A percentile compares a stretch with the other conserved stretches of the same genome.
These are phyloP conservation scores for Kuraishia cidri DNA, from an alignment of 805 yeast genomes.

Conservation along the genomic window DNA sequence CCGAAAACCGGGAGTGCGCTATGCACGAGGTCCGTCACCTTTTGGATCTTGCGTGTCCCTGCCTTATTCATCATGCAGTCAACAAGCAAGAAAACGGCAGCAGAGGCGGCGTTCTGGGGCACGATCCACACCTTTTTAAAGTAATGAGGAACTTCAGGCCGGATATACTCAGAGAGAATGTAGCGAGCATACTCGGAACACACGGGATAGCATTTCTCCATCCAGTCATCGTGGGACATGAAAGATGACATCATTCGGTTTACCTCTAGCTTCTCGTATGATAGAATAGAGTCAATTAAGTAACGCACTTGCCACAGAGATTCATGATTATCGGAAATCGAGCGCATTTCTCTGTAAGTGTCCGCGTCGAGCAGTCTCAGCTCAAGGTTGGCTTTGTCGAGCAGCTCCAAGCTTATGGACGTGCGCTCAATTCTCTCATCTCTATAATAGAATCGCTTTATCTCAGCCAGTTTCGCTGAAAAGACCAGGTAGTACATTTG, in stretches of 20 bases:
- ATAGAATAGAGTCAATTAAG: slow-evolving; percentile 8
- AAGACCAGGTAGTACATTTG: slow-evolving; percentile 12
- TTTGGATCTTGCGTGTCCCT: not conserved
- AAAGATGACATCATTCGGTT: slow-evolving; percentile 18
- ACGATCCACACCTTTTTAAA: slow-evolving; percentile 15
- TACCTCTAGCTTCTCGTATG: slow-evolving; percentile 16
- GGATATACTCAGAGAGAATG: slow-evolving; percentile 9
- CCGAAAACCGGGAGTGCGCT: slow-evolving; percentile 14
- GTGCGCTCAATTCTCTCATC: slow-evolving; percentile 10
- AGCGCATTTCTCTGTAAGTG: slow-evolving; percentile 6
- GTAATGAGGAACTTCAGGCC: slow-evolving; percentile 7
- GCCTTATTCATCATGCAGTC: slow-evolving; percentile 13
- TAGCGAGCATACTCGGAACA: slow-evolving; percentile 13
- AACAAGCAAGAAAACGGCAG: slow-evolving; percentile 17
- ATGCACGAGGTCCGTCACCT: not conserved
- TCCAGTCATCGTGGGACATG: slow-evolving; percentile 15
- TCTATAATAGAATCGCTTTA: slow-evolving; percentile 17
- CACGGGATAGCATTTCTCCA: slow-evolving; percentile 7
- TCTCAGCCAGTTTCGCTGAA: slow-evolving; percentile 11
- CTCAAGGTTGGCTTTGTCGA: slow-evolving; percentile 16
- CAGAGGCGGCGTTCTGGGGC: slow-evolving; percentile 14
- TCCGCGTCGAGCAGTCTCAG: slow-evolving; percentile 5
- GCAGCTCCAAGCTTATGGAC: slow-evolving; percentile 7
- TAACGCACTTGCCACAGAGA: slow-evolving; percentile 10
- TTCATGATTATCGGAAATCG: too few species aligned